These are phyloP conservation scores for Globisporangium yorkense DNA, from an alignment of 352 stramenopile genomes.

Conservation along the genomic window DNA sequence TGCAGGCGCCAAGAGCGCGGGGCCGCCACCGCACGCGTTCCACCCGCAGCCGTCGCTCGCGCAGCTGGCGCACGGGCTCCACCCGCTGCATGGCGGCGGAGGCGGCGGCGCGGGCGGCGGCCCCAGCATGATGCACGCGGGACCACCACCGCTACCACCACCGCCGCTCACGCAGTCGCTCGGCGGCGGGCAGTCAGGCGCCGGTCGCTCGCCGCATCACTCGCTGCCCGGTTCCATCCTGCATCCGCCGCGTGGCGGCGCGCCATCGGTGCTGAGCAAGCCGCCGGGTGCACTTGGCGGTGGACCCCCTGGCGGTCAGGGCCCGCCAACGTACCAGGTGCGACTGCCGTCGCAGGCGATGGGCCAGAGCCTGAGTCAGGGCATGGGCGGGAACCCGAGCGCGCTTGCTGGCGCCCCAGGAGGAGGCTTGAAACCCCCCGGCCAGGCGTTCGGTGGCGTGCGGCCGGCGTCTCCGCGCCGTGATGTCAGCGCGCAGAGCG, in stretches of 20 bases:
- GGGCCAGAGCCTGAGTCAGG: slow-evolving; percentile 42
- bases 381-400: slow-evolving; percentile 20
- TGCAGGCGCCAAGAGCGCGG: slow-evolving; percentile 30
- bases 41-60: slow-evolving; percentile 61
- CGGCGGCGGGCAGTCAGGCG: slow-evolving; percentile 21
- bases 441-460: slow-evolving; percentile 20
- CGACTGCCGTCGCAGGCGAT: slow-evolving; percentile 48
- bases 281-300: slow-evolving; percentile 19
- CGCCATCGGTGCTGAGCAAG: slow-evolving; percentile 53
- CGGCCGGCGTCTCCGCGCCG: slow-evolving; percentile 40
- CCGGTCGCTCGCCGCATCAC: slow-evolving; percentile 60
- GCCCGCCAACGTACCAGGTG: slow-evolving; percentile 35
- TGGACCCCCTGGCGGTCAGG: slow-evolving; percentile 14
- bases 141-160: slow-evolving; percentile 51
- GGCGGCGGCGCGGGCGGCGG: slow-evolving; percentile 7
- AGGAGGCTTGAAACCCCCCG: slow-evolving; percentile 22
- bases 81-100: slow-evolving; percentile 63
- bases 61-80: slow-evolving; percentile 52
- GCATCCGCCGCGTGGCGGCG: slow-evolving; percentile 47
- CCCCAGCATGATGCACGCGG: slow-evolving; percentile 46
- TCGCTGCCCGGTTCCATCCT: slow-evolving; percentile 61
- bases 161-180: slow-evolving; percentile 55
- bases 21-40: slow-evolving; percentile 41
- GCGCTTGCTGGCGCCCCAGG: slow-evolving; percentile 4
- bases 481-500: slow-evolving; percentile 12